Evolutionary conservation across 495 filamentous ascomycete genomes (phyloP).

Genomic region (Xylaria longipes): DNA sequence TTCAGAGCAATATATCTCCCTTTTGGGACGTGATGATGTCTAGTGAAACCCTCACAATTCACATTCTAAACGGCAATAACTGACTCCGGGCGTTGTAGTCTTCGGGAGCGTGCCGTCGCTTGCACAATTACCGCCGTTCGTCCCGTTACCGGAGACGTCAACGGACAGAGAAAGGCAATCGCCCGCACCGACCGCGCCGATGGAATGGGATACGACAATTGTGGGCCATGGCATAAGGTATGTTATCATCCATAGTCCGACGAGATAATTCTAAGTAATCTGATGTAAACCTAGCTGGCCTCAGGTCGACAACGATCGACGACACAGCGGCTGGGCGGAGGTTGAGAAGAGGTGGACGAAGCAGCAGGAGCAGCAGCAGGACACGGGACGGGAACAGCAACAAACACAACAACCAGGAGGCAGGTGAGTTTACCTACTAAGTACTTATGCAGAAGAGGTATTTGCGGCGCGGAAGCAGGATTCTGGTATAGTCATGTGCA

Average conservation of each 20-base stretch:
- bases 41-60: too few species aligned
- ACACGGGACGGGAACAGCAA: neutral
- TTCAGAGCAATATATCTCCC: too few species aligned
- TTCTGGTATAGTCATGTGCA: neutral
- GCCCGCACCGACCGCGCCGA: neutral
- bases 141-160: neutral
- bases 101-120: neutral
- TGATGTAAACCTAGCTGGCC: too few species aligned
- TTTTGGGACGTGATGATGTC: too few species aligned
- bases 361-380: slow-evolving; percentile 9
- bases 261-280: too few species aligned
- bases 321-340: slow-evolving; percentile 39
- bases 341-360: slow-evolving; percentile 35
- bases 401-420: neutral
- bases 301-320: slow-evolving; percentile 29
- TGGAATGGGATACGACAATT: slow-evolving; percentile 37
- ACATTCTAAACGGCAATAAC: too few species aligned
- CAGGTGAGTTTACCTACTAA: slow-evolving; percentile 6
- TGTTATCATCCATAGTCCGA: too few species aligned
- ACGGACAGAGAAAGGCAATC: neutral
- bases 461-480: neutral
- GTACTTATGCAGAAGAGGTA: neutral
- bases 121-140: slow-evolving; percentile 2
- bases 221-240: slow-evolving; percentile 25
- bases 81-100: too few species aligned